Conservation (phyloP, 768 basidiomycete genomes). For the Pisolithus microcarpus region DNA sequence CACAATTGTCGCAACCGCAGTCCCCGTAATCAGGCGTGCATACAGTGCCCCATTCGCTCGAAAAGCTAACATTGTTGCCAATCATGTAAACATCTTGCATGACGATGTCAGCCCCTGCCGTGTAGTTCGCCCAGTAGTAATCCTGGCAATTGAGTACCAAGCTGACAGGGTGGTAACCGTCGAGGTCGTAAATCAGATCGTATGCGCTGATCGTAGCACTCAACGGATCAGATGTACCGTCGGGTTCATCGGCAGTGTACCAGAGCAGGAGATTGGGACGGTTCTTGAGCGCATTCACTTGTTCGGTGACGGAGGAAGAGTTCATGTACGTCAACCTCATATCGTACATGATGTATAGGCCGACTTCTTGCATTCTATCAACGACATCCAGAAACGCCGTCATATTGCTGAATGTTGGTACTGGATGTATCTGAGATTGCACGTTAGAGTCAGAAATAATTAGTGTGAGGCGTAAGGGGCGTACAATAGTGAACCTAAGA, state of each 20-base stretch:
- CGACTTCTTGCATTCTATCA: constrained; percentile 65
- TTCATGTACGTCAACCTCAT: constrained; percentile 73
- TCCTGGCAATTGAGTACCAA: constrained; percentile 62
- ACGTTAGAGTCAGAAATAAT: neutral
- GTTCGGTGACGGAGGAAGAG: constrained; percentile 48
- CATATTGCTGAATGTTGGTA: constrained; percentile 58
- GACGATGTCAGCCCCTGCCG: constrained; percentile 60
- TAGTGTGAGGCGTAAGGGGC: constrained; percentile 5
- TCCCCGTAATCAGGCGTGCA: constrained; percentile 64
- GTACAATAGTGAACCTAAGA: constrained; percentile 25
- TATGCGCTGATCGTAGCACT: constrained; percentile 45
- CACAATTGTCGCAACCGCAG: constrained; percentile 69
- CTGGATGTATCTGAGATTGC: constrained; percentile 50
- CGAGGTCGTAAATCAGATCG: constrained; percentile 51
- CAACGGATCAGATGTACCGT: constrained; percentile 62
- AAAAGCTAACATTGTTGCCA: constrained; percentile 57
- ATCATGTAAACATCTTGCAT: constrained; percentile 54
- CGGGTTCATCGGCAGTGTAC: constrained; percentile 73
- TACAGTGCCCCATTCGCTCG: constrained; percentile 50
- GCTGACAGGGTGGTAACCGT: constrained; percentile 62
- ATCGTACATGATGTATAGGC: constrained; percentile 74
- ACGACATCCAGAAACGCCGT: constrained; percentile 52
- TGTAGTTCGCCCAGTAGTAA: constrained; percentile 53
- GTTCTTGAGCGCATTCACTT: constrained; percentile 63
- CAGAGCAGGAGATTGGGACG: constrained; percentile 63